Conservation (phyloP, 345 rosid species). For the Boechera retrofracta region DNA sequence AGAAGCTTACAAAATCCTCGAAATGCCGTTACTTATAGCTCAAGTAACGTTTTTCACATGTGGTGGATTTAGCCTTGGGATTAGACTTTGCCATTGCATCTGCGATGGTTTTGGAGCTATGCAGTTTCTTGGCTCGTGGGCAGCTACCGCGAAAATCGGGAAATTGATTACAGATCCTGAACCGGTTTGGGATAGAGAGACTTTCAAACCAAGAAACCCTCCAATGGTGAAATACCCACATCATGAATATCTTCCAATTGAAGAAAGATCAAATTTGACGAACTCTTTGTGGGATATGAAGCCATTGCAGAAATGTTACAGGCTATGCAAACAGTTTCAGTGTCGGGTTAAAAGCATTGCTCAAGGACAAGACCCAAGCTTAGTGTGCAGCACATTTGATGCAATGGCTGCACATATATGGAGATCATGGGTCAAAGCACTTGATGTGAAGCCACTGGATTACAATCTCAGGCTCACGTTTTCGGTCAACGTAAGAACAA, state of each 20-base stretch:
- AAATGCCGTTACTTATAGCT: conserved; percentile 83
- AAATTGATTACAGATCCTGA: conserved; percentile 55
- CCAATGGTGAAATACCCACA: conserved; percentile 66
- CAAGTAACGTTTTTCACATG: conserved; percentile 81
- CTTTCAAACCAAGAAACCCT: conserved; percentile 71
- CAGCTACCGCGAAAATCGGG: conserved; percentile 68
- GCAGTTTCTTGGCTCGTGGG: conserved; percentile 88
- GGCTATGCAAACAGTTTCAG: conserved; percentile 71
- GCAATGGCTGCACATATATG: conserved; percentile 92
- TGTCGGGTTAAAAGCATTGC: conserved; percentile 62
- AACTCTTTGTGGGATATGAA: conserved; percentile 66
- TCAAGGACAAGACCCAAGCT: conserved; percentile 48
- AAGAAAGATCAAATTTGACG: conserved; percentile 73
- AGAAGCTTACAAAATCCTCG: conserved; percentile 77
- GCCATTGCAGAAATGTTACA: conserved; percentile 77
- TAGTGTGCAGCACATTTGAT: conserved; percentile 72
- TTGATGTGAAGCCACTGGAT: conserved; percentile 71
- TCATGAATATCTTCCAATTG: conserved; percentile 67
- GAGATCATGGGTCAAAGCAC: conserved; percentile 93
- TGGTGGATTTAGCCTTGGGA: conserved; percentile 86
- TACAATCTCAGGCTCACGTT: conserved; percentile 82
- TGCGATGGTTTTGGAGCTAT: conserved; percentile 94
- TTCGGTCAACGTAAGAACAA: conserved; percentile 78
- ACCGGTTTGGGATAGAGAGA: conserved; percentile 81
- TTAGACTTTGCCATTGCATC: conserved; percentile 89